Base-by-base conservation (phyloP, 345 rosid genomes). In the Salix exigua region DNA sequence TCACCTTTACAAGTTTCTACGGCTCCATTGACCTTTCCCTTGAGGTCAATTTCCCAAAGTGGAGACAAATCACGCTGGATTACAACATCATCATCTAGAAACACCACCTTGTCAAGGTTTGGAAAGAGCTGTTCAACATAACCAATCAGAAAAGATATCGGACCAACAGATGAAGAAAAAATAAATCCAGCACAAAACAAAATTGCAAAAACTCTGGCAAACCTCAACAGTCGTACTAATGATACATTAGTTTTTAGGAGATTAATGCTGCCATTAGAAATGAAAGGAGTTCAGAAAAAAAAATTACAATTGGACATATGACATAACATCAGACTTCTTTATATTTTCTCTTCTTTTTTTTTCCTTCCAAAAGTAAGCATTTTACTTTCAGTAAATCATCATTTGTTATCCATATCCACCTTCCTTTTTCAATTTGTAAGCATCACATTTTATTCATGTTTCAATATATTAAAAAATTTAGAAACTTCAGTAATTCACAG, bases 1-100 rank as follows among this genome's bases (percentile, higher is more conserved):
- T 92, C 97, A 61, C 99, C 99, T 77, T 83, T 87, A 85, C 99
- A 96, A 38, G 99, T 96, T 88, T 96, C 98, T 77, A 96, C 97
- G 66, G 98, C 99, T 68, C 99, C 99, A 78, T 96, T 96, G 74
- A 94, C 97, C 86, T 92, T 94, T 75, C 97, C 99, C 63, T 79
- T 75, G 55, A 96, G 94, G 78, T 96, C 96, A 75, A 94, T 73
- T 73, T 96, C 96, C 97, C 97, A 96, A 62, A 96, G 97, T 55
- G 94, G 96, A 77, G 96, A 86, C 72, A 96, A 83, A 88, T 96
- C 98, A 72, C 86, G 89, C 85, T 96, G 99, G 78, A 96, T 86
- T 69, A 96, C 99, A 66, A 96, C 76, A 84, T 96, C 99, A 74
- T 96, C 99, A 78, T 96, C 99, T 83, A 96, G 77, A 83, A 96